Evolutionary conservation across 805 yeast species (phyloP), one percentile per base, ranked within the genome.

Genomic region (Metschnikowia corniflorae): DNA sequence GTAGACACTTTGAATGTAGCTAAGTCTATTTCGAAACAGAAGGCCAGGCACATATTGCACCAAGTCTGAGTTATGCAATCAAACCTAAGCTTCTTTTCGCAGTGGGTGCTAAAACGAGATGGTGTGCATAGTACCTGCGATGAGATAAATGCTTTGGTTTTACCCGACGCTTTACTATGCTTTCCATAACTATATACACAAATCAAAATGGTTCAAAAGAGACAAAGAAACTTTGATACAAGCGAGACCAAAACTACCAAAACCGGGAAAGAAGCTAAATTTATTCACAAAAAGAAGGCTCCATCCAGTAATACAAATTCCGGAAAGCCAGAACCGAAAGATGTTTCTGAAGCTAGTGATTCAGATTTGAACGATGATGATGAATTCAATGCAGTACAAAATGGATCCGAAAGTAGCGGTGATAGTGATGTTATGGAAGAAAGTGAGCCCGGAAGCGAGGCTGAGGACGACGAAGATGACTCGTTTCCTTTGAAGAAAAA

Each of bases 401-500:
- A 41, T 5, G 42, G 43, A 6, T 37, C 42, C 12, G 10, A 18
- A 13, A 26, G 42, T 33, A 31, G 56, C 45, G 19, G 44, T 25
- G 16, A 13, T 24, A 19, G 16, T 3, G 39, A 35, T 10, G 47
- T 36, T 10, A 47, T 35, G 6, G 44, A 33, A n/a, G 46, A 35
- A 5, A 35, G 16, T 6, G 43, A 40, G 16, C 33, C 16, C 17
- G 19, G 14, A 6, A 29, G 17, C 6, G 48, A 47, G 3, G 50
- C 39, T 6, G 46, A 43, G 9, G 43, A 27, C 25, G 16, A 48
- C 17, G 38, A 47, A 3, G 44, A 40, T n/a, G 51, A 56, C 27
- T 31, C 40, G 13, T 61, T 65, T 38, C 72, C 78, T 31, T 67
- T 70, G 49, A 71, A 73, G 52, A 75, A 80, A 43, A 77, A 75